A percentile compares a stretch with the other conserved stretches of the same genome.
These are phyloP conservation scores for Quercus tomentella DNA, from an alignment of 331 rosid species.

Conservation along the genomic window DNA sequence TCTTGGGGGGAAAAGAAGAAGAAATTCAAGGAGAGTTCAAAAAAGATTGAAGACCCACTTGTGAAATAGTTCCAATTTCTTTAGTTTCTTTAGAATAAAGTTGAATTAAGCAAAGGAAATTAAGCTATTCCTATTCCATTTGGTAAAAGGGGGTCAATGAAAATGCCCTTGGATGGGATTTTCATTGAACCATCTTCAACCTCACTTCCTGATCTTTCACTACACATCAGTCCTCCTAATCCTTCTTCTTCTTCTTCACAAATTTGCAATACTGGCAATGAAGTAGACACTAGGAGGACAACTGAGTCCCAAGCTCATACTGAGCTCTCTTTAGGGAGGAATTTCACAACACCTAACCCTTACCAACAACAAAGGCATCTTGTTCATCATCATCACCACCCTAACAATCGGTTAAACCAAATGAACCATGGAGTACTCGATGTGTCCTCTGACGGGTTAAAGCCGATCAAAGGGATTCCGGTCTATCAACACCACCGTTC, in stretches of 20 bases:
- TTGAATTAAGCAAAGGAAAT: conserved; percentile 2
- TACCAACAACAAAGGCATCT: conserved; percentile 21
- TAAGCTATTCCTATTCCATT: background rate
- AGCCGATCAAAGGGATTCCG: conserved; percentile 88
- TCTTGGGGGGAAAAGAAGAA: background rate
- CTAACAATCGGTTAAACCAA: conserved; percentile 29
- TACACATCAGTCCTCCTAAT: conserved; percentile 81
- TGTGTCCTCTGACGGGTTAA: conserved; percentile 38
- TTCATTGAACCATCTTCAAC: conserved; percentile 60
- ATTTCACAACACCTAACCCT: conserved; percentile 29
- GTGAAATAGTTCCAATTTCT: background rate
- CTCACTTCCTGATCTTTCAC: conserved; percentile 79
- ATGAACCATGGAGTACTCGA: conserved; percentile 51
- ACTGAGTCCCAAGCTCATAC: conserved; percentile 43
- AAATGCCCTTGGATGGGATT: conserved; percentile 94
- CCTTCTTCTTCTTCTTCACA: conserved; percentile 32
- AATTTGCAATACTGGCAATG: conserved; percentile 11
- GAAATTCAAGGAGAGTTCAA: background rate
- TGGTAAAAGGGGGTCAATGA: background rate
- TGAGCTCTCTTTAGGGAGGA: conserved; percentile 71
- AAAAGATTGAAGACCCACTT: background rate
- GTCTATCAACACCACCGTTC: conserved; percentile 85
- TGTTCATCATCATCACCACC: conserved; percentile 15
- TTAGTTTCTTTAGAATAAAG: conserved; percentile 22
- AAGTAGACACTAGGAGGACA: background rate